Evolutionary conservation across 768 basidiomycete genomes (phyloP), one percentile per base, ranked within the genome.

Genomic region (Gymnopilus junonius): DNA sequence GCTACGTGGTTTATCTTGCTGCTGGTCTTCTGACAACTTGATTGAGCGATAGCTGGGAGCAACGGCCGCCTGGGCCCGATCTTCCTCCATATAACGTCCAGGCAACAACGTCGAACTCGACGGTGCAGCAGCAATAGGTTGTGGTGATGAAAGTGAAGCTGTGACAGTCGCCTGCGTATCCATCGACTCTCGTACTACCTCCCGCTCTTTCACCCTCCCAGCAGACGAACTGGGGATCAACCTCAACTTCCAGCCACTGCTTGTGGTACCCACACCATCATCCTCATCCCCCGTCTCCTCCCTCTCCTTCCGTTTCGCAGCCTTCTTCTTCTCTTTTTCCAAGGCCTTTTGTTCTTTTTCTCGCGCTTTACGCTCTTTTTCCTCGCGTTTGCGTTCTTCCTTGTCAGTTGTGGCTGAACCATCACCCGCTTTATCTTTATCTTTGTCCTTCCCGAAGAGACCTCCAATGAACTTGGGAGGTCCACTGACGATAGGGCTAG

Each of bases 301-400:
- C 54, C 29, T 59, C 55, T 46, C 43, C 21, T 46, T 59, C 53
- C 58, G 60, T 21, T 62, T 55, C 25, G 34, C 29, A 25, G n/a
- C 55, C 59, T 67, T 67, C 46, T 65, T 55, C 32, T 11, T 37
- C 40, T 56, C 42, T 43, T 67, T 69, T 51, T 66, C 58, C 25
- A 62, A 1, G 11, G 34, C 35, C 43, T 63, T 63, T 51, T 56
- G 59, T 39, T 65, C 64, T 37, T 62, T 65, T 39, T 65, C 61
- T 53, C 55, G 56, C 77, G 51, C 62, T 83, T 87, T 58, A 7
- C 31, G 23, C 65, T 60, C 80, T 83, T 87, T 60, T 29, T 69
- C 68, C 51, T 65, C 57, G 10, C 58, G 34, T 51, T 66, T 63
- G 25, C 51, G 27, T 10, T 62, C 60, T 46, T 65, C 63, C 57